phyloP scores from a whole-genome alignment of 257 asterid genomes.

The Coffea eugenioides region DNA sequence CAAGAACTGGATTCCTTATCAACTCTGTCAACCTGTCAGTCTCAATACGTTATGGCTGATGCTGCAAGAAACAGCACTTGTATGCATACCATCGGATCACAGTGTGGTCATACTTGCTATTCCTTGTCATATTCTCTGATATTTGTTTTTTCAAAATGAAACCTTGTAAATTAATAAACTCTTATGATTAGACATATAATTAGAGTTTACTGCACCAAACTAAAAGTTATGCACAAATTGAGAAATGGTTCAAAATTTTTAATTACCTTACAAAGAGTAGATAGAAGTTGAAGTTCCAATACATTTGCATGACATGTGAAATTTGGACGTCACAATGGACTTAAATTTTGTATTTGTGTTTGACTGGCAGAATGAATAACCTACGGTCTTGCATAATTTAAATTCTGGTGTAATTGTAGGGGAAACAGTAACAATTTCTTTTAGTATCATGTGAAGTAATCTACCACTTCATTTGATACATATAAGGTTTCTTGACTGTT shows the following conservation, averaged over 20 bases:
- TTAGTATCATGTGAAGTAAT: neutral
- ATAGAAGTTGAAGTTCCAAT: neutral
- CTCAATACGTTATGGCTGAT: conserved; percentile 36
- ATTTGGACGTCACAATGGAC: neutral
- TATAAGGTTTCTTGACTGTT: neutral
- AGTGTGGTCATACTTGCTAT: conserved; percentile 36
- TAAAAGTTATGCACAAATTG: too few relatives aligned
- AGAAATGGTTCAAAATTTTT: too few relatives aligned
- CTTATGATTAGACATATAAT: neutral
- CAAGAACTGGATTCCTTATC: conserved; percentile 56
- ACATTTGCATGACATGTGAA: neutral
- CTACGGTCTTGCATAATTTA: neutral
- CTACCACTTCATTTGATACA: neutral
- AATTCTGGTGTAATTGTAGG: neutral
- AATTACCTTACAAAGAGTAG: too few relatives aligned
- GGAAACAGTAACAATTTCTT: neutral
- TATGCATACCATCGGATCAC: conserved; percentile 36
- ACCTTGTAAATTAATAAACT: neutral
- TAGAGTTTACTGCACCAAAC: neutral
- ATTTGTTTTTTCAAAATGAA: neutral
- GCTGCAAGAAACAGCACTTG: conserved; percentile 29
- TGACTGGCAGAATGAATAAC: neutral
- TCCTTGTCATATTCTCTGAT: neutral
- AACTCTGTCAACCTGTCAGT: conserved; percentile 42
- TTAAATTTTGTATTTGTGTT: neutral